These are phyloP conservation scores for Pythium chondricola DNA, from an alignment of 352 stramenopile genomes.

Conservation along the genomic window DNA sequence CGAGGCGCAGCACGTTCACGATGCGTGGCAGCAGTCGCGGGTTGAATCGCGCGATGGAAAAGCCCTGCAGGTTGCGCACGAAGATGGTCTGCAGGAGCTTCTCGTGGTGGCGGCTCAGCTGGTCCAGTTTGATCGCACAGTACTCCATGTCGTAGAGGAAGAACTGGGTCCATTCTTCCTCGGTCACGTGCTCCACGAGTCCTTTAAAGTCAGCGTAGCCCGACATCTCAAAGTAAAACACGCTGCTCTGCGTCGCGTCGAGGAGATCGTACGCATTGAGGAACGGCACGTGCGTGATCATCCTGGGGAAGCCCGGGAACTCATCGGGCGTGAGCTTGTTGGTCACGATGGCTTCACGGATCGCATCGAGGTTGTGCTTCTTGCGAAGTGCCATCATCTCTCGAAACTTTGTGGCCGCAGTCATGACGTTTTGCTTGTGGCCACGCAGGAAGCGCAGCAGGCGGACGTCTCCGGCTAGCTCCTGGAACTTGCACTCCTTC, in stretches of 20 bases:
- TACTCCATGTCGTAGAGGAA: conserved; percentile 75
- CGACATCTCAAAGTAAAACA: conserved; percentile 70
- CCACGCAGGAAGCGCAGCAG: conserved; percentile 66
- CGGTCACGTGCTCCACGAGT: conserved; percentile 46
- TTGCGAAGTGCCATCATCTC: conserved; percentile 60
- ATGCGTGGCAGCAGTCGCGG: conserved; percentile 45
- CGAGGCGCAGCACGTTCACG: conserved; percentile 32
- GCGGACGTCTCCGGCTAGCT: conserved; percentile 55
- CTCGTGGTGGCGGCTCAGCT: conserved; percentile 51
- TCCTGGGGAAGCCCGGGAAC: conserved; percentile 63
- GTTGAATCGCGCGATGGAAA: conserved; percentile 55
- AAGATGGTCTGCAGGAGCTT: conserved; percentile 52
- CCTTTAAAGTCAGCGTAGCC: conserved; percentile 56
- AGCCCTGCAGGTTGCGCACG: conserved; percentile 58
- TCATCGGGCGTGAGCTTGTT: conserved; percentile 44
- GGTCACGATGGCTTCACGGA: conserved; percentile 43
- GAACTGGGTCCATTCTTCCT: conserved; percentile 68
- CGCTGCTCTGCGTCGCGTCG: conserved; percentile 29
- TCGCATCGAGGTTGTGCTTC: conserved; percentile 50
- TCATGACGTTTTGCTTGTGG: conserved; percentile 65
- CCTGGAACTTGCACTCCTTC: conserved; percentile 32
- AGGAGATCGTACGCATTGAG: conserved; percentile 55
- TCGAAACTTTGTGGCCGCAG: conserved; percentile 53
- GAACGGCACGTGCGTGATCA: conserved; percentile 57
- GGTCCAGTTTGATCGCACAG: conserved; percentile 53